Percentiles rank a stretch among this genome's conserved stretches.
phyloP scores from a whole-genome alignment of 73 alveolate genomes.

The Tetrahymena thermophila region DNA sequence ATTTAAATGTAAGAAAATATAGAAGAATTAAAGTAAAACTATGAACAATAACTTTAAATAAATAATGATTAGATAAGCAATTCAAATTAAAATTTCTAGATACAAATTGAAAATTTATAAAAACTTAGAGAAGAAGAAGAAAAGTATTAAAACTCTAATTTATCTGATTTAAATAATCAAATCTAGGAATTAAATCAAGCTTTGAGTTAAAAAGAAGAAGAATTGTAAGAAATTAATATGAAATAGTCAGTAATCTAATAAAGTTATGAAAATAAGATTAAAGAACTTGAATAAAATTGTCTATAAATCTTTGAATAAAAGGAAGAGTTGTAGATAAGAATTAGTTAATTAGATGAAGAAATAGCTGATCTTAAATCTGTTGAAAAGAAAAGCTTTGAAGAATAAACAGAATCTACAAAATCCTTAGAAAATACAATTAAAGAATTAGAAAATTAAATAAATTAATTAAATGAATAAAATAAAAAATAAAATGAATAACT shows the following conservation, averaged over 20 bases:
- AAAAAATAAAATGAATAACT: too few relatives aligned
- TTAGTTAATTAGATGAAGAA: not conserved
- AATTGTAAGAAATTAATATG: too few relatives aligned
- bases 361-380: not conserved
- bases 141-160: not conserved
- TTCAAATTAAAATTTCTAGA: not conserved
- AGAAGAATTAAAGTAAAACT: not conserved
- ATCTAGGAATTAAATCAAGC: not conserved
- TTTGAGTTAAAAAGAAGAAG: not conserved
- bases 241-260: too few relatives aligned
- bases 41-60: not conserved
- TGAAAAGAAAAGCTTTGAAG: not conserved
- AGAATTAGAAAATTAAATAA: not conserved
- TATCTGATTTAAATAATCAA: not conserved
- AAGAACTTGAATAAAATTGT: not conserved
- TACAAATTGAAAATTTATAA: not conserved
- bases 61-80: not conserved
- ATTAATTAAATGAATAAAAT: not conserved
- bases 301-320: not conserved
- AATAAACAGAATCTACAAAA: not conserved
- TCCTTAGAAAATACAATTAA: not conserved
- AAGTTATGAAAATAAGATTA: not conserved
- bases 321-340: not conserved
- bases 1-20: not conserved
- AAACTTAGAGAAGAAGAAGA: not conserved